Base-by-base conservation (phyloP, 768 basidiomycete species). In the Clitopilus hobsonii region DNA sequence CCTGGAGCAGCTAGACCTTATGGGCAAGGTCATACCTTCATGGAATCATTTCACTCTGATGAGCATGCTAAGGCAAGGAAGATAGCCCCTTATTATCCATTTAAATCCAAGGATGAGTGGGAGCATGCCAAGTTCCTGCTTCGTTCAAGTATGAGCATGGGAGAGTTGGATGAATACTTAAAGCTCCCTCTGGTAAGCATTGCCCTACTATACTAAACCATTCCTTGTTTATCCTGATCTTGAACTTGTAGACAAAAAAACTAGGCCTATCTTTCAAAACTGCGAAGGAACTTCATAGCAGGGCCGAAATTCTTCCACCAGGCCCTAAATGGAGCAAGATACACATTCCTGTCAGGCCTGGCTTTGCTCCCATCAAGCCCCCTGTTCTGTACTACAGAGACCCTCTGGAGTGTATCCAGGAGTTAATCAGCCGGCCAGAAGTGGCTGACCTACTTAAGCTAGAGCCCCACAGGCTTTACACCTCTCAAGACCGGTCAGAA, bases 51-150 rank as follows among this genome's bases (percentile, higher is more conserved):
- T 47, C 36, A 68, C 36, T 16, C 28, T 14, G 68, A 73, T 48
- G 13, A 58, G 26, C 56, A 62, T 58, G 58, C 66, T 4, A 23
- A 52, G 0, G n/a, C 63, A 23, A 26, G 65, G 10, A 49, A 25
- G 16, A 20, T 57, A 0, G 71, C 70, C 48, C 41, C 64, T 0
- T 71, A 64, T 51, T 73, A 69, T 50, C 72, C 68, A 14, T 74
- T 69, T 56, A 56, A 61, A 6, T 63, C 61, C 11, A 53, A 58
- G 14, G 55, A 54, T 0, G 71, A 74, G 49, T 73, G 71, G 71
- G 61, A 72, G 57, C 28, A 71, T 3, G 69, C 61, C 6, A 62
- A 56, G 5, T 72, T 65, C 56, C 61, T 72, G 0, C 53, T 66
- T 16, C 54, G 52, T 3, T 68, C 66, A 5, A 45, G 56, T 18